These are phyloP conservation scores for Colletotrichum truncatum DNA, from an alignment of 2,329 filamentous ascomycete genomes.

Conservation along the genomic window DNA sequence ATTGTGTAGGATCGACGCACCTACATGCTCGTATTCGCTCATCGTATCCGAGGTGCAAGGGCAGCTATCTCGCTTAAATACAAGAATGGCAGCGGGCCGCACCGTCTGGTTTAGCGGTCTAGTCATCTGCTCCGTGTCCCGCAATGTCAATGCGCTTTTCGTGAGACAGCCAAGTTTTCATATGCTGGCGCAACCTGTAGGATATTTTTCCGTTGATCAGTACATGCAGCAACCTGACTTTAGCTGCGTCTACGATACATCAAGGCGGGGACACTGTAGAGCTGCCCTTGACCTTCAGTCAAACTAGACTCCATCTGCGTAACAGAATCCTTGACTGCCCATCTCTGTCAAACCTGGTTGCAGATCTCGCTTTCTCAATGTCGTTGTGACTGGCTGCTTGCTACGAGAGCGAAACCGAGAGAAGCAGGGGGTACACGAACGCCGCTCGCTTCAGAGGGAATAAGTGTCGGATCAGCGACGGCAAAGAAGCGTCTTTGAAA, in stretches of 20 bases:
- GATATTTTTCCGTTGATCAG: not conserved
- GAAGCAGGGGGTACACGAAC: not conserved
- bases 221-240: not conserved
- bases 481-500: not conserved
- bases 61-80: not conserved
- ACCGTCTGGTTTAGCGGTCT: not conserved
- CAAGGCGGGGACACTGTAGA: not conserved
- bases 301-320: not conserved
- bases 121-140: too few relatives aligned
- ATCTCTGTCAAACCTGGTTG: not conserved
- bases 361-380: not conserved
- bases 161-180: not conserved
- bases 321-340: not conserved
- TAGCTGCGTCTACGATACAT: not conserved
- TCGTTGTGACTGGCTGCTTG: not conserved
- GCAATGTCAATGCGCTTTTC: not conserved
- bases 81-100: not conserved
- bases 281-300: too few relatives aligned
- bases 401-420: slow-evolving; percentile 19
- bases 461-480: too few relatives aligned
- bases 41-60: not conserved
- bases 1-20: not conserved
- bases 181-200: not conserved
- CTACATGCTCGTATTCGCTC: slow-evolving; percentile 20
- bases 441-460: not conserved